Evolutionary conservation across 1,139 yeast species (phyloP), one percentile per base, ranked within the genome.

Genomic region (Candida tetrigidarum): DNA sequence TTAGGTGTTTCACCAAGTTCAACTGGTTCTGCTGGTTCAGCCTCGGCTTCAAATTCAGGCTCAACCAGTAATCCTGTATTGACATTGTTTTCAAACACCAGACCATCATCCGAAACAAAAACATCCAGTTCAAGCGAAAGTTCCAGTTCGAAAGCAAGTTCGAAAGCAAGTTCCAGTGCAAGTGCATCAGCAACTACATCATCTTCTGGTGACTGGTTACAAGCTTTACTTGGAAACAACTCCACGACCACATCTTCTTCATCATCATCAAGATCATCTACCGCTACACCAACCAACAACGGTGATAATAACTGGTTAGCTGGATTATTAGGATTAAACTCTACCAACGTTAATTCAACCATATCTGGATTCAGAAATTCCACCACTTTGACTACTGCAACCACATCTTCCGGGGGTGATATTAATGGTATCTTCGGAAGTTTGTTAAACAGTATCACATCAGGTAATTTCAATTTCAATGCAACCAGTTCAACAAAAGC

Each of bases 21-120:
- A 5, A 19, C 25, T 19, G 5, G 25, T 10, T 16, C 22, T 18
- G n/a, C 23, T 18, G 10, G 11, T 30, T 4, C 34, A 7, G 2
- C 22, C 16, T 15, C 22, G 3, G 7, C 11, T 7, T 32, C 35
- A 9, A 7, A 5, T 6, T 18, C 15, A 11, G 25, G 16, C 15
- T 19, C 25, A 16, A 19, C 25, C 9, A 26, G 32, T 26, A 16
- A 37, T 12, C 33, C 10, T 12, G 19, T 37, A 1, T 27, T 37
- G 12, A 18, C 39, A 6, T 37, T 37, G 14, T 37, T 37, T 12
- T 14, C 22, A n/a, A 37, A 26, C 9, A 26, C 39, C 10, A 18
- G 22, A 27, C 10, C 39, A 10, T 2, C 34, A 7, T 23, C 20
- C 11, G 18, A 10, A n/a, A 20, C 27, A 11, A 6, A 5, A 16